These are phyloP conservation scores for Ophiosphaerella narmari DNA, from an alignment of 2,329 filamentous ascomycete species.

Conservation along the genomic window DNA sequence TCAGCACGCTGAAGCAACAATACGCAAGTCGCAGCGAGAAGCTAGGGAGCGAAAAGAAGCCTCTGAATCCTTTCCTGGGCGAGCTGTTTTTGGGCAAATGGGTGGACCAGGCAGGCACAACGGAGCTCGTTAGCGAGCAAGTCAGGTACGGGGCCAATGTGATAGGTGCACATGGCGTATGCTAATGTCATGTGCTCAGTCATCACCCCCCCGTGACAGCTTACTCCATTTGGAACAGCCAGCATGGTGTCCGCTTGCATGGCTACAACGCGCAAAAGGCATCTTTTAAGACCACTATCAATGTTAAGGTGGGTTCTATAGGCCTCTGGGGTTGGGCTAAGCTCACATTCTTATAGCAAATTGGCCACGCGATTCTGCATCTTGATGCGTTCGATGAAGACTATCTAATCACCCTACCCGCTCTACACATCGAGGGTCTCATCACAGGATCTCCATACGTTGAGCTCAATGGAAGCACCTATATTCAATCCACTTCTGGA, in stretches of 20 bases:
- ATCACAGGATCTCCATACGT: conserved; percentile 86
- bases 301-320: conserved; percentile 67
- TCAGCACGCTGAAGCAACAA: conserved; percentile 90
- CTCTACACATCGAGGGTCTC: conserved; percentile 90
- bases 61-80: conserved; percentile 92
- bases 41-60: conserved; percentile 93
- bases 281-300: conserved; percentile 90
- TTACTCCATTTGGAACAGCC: conserved; percentile 86
- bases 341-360: conserved; percentile 58
- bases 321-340: too few relatives aligned
- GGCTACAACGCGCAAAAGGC: conserved; percentile 98
- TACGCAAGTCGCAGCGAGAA: conserved; percentile 76
- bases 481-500: conserved; percentile 84
- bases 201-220: conserved; percentile 96
- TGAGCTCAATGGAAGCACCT: conserved; percentile 83
- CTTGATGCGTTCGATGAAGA: conserved; percentile 70
- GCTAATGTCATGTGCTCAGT: conserved; percentile 42
- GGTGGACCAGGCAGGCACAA: conserved; percentile 80
- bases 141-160: conserved; percentile 64
- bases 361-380: conserved; percentile 84
- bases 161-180: background rate
- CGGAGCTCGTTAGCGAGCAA: conserved; percentile 89
- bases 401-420: conserved; percentile 89
- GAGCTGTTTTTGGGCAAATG: conserved; percentile 93
- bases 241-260: conserved; percentile 74